Percentiles rank a stretch among this genome's conserved stretches.
Conservation (phyloP, 176 grass and related monocot genomes). For the Triticum urartu region DNA sequence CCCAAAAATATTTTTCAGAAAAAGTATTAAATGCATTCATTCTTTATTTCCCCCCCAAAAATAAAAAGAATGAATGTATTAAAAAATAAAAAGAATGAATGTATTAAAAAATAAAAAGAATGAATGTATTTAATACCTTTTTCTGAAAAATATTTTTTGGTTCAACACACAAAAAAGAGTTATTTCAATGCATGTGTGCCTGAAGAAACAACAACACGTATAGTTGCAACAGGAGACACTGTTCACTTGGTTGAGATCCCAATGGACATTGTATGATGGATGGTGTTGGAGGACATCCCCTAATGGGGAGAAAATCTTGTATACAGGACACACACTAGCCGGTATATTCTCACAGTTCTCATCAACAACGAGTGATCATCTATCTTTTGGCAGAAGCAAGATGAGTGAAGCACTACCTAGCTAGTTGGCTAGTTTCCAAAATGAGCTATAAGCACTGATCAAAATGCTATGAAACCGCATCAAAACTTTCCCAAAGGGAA, state of each 20-base stretch:
- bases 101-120: too few relatives aligned
- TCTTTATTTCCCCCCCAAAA: too few relatives aligned
- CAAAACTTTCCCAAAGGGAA: neutral
- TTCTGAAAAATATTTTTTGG: too few relatives aligned
- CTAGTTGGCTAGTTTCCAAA: neutral
- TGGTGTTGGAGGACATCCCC: neutral
- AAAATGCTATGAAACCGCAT: neutral
- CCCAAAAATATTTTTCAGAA: too few relatives aligned
- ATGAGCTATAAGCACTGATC: neutral
- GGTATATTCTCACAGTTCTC: neutral
- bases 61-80: too few relatives aligned
- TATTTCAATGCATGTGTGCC: neutral
- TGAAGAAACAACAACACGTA: neutral
- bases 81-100: too few relatives aligned
- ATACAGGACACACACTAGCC: neutral
- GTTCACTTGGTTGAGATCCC: neutral
- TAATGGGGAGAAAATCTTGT: constrained; percentile 5
- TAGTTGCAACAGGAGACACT: neutral
- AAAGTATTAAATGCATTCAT: too few relatives aligned
- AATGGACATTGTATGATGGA: neutral
- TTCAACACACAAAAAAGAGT: neutral
- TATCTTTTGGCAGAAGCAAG: neutral
- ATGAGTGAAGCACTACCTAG: neutral
- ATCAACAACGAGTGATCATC: neutral
- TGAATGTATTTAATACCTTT: too few relatives aligned